Percentiles rank a stretch among this genome's conserved stretches.
Conservation (phyloP, 495 filamentous ascomycete genomes). For the Cercophora newfieldiana region DNA sequence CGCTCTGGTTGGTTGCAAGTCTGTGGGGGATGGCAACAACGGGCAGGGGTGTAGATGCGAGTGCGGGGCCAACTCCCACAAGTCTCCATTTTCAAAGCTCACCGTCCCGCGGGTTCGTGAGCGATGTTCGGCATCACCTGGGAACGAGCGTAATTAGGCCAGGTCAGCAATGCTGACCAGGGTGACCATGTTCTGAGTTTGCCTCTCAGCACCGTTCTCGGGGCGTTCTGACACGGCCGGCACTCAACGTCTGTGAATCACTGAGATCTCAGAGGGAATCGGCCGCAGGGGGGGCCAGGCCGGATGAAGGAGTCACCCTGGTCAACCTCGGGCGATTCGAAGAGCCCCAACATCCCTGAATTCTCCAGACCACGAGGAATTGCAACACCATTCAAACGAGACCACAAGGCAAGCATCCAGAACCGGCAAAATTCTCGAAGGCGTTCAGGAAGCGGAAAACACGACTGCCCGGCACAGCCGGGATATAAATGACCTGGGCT, state of each 20-base stretch:
- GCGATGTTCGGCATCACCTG: constrained; percentile 8
- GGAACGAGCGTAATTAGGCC: not conserved
- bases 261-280: not conserved
- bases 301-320: not conserved
- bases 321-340: not conserved
- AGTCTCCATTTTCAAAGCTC: not conserved
- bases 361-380: too few species aligned
- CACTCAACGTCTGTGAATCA: not conserved
- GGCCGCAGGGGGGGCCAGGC: not conserved
- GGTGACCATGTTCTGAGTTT: not conserved
- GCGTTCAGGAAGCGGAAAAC: not conserved
- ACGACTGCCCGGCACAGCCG: not conserved
- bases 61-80: constrained; percentile 10
- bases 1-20: constrained; percentile 23
- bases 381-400: not conserved
- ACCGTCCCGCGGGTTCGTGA: not conserved
- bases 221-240: not conserved
- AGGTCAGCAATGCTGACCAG: not conserved
- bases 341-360: not conserved
- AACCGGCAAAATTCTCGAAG: not conserved
- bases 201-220: not conserved
- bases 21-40: constrained; percentile 21
- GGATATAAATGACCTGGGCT: not conserved
- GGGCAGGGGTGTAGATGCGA: constrained; percentile 7
- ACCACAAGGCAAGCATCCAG: not conserved